Evolutionary conservation across 495 filamentous ascomycete genomes (phyloP).

Genomic region (Penicillium steckii): DNA sequence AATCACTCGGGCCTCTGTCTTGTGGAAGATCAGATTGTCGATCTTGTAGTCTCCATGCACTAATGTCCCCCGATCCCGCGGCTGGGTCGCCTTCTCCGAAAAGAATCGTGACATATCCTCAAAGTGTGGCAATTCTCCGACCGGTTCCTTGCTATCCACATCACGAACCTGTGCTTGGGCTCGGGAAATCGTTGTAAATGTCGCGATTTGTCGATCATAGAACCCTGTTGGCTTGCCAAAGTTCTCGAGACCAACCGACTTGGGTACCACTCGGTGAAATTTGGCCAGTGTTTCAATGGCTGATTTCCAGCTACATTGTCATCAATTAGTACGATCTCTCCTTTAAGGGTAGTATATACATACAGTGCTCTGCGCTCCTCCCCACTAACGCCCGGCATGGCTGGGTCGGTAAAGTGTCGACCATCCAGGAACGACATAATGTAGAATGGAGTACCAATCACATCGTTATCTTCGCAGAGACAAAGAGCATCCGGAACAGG

Average conservation of each 20-base stretch:
- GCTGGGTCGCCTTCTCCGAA: constrained; percentile 59
- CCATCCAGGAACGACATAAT: constrained; percentile 94
- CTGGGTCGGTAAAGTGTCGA: constrained; percentile 85
- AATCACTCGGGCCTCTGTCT: constrained; percentile 83
- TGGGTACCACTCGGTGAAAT: constrained; percentile 73
- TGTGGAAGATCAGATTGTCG: constrained; percentile 93
- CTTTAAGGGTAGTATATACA: too few relatives aligned
- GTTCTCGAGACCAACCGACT: constrained; percentile 59
- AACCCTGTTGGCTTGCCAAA: constrained; percentile 79
- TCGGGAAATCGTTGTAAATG: constrained; percentile 71
- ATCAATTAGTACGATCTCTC: too few relatives aligned
- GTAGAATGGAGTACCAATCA: constrained; percentile 92
- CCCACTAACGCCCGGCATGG: constrained; percentile 69
- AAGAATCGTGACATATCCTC: constrained; percentile 81
- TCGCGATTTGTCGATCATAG: constrained; percentile 83
- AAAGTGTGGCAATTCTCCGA: constrained; percentile 82
- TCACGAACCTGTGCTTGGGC: constrained; percentile 76
- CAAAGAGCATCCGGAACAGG: constrained; percentile 83
- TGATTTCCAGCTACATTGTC: constrained; percentile 65
- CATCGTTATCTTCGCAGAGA: constrained; percentile 74
- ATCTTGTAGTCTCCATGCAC: constrained; percentile 98
- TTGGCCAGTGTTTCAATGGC: constrained; percentile 81
- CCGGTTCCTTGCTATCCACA: constrained; percentile 68
- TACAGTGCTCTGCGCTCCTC: constrained; percentile 70
- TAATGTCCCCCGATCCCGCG: constrained; percentile 71